These are phyloP conservation scores for Ilex paraguariensis DNA, from an alignment of 305 asterid species.

Conservation along the genomic window DNA sequence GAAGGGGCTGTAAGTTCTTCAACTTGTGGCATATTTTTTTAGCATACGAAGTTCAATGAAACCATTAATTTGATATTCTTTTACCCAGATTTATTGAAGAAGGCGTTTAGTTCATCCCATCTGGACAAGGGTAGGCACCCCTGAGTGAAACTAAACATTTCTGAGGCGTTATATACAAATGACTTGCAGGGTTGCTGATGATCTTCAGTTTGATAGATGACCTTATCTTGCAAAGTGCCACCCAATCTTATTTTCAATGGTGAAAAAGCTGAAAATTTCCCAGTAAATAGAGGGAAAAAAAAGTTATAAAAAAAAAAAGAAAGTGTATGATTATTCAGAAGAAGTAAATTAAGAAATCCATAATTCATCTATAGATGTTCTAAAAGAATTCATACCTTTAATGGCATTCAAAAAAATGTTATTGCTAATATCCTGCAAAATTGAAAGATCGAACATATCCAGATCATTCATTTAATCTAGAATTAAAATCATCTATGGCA, in stretches of 20 bases:
- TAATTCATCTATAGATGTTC: not conserved
- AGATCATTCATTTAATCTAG: not conserved
- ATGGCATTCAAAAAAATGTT: conserved; percentile 54
- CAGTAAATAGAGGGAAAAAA: conserved; percentile 1
- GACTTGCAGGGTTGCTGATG: conserved; percentile 45
- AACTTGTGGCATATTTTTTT: not conserved
- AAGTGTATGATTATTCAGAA: not conserved
- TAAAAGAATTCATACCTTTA: conserved; percentile 42
- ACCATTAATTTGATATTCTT: not conserved
- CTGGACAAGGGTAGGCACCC: conserved; percentile 80
- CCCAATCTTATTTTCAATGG: conserved; percentile 89
- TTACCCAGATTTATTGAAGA: conserved; percentile 74
- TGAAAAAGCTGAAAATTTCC: conserved; percentile 62
- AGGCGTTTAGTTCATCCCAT: conserved; percentile 84
- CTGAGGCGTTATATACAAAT: conserved; percentile 36
- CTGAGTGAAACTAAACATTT: conserved; percentile 54
- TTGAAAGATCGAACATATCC: conserved; percentile 9
- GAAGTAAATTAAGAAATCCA: not conserved
- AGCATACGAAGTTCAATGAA: too few species aligned
- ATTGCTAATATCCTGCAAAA: conserved; percentile 71
- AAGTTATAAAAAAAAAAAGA: not conserved
- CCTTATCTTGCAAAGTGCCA: conserved; percentile 83
- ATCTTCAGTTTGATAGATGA: conserved; percentile 57
- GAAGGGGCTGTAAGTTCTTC: not conserved
- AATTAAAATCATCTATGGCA: too few species aligned